These are phyloP conservation scores for Gracilaria caudata DNA, from an alignment of 23 red algal genomes.

Conservation along the genomic window DNA sequence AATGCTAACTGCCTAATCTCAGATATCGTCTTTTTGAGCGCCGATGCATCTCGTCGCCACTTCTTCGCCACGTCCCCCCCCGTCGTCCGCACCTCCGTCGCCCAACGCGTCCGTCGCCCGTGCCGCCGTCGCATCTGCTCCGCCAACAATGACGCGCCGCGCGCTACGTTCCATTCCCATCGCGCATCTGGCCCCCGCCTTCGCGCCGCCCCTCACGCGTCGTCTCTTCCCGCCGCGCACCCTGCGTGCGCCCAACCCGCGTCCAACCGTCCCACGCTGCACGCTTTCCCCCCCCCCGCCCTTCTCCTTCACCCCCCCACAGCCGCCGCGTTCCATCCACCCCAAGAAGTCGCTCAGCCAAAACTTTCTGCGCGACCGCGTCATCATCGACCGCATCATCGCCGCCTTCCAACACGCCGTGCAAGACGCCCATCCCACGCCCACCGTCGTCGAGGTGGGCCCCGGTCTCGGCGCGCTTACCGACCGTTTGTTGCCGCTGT, in stretches of 20 bases:
- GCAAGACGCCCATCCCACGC: background rate
- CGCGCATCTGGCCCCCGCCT: background rate
- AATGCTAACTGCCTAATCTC: no score
- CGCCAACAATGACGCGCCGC: background rate
- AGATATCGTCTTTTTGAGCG: no score
- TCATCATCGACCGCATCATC: conserved; percentile 69
- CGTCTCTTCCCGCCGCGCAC: background rate
- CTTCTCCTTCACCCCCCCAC: conserved; percentile 1
- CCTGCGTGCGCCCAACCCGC: background rate
- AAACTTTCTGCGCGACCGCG: conserved; percentile 83
- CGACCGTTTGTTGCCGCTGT: conserved; percentile 36
- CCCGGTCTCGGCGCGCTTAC: conserved; percentile 85
- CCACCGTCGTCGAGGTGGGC: conserved; percentile 86
- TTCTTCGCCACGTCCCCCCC: no score
- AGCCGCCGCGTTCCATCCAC: conserved; percentile 39
- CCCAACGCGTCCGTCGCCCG: background rate
- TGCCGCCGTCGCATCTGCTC: background rate
- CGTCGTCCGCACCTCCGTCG: background rate
- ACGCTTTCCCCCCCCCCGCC: background rate
- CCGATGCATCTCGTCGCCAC: no score
- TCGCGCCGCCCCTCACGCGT: background rate
- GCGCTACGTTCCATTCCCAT: background rate
- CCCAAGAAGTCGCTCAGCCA: conserved; percentile 88
- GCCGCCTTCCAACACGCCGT: conserved; percentile 27
- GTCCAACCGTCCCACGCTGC: background rate